phyloP scores from a whole-genome alignment of 768 basidiomycete genomes.

The Boletellus emodensis region DNA sequence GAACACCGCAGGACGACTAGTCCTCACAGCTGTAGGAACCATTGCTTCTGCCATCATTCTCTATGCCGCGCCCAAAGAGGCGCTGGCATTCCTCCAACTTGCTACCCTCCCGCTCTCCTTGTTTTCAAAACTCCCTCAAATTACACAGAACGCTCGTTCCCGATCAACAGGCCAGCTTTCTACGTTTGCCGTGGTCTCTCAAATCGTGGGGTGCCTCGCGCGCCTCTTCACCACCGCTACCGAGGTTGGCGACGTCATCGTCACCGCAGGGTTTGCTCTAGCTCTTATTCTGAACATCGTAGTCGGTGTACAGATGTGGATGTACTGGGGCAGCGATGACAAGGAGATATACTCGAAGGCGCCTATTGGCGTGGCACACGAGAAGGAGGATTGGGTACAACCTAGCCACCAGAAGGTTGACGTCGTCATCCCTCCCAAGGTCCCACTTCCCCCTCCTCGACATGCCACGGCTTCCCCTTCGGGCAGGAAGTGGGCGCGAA shows the following conservation, averaged over 20 bases:
- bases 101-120: slow-evolving; percentile 87
- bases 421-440: slow-evolving; percentile 41
- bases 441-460: slow-evolving; percentile 42
- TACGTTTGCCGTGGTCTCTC: slow-evolving; percentile 85
- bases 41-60: slow-evolving; percentile 39
- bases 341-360: slow-evolving; percentile 25
- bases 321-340: slow-evolving; percentile 69
- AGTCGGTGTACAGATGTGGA: slow-evolving; percentile 80
- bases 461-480: slow-evolving; percentile 41
- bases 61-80: slow-evolving; percentile 42
- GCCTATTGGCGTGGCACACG: slow-evolving; percentile 18
- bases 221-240: slow-evolving; percentile 90
- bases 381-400: slow-evolving; percentile 29
- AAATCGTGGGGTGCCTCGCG: slow-evolving; percentile 85
- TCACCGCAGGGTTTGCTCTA: slow-evolving; percentile 79
- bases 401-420: slow-evolving; percentile 34
- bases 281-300: slow-evolving; percentile 80
- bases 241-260: slow-evolving; percentile 79
- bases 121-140: slow-evolving; percentile 93
- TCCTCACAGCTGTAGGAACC: slow-evolving; percentile 29
- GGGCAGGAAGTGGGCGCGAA: slow-evolving; percentile 68
- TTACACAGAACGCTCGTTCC: slow-evolving; percentile 70
- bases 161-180: slow-evolving; percentile 91
- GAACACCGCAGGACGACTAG: slow-evolving; percentile 30
- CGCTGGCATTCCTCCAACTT: slow-evolving; percentile 71